Percentiles rank a stretch among this genome's conserved stretches.
phyloP scores from a whole-genome alignment of 805 yeast genomes.

The Metschnikowia santaceciliae region DNA sequence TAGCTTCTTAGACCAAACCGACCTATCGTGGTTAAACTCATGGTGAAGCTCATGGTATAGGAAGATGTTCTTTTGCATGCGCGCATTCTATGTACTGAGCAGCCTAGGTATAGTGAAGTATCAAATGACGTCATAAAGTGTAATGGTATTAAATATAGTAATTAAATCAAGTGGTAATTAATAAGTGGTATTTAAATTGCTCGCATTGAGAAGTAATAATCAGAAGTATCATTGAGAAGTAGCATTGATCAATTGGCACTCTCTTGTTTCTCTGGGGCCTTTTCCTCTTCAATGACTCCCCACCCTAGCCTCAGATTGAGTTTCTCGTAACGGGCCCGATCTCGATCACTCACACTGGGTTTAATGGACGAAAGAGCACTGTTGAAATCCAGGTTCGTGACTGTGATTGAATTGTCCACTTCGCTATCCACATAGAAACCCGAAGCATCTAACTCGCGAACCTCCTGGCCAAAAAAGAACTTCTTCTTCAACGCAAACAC shows the following conservation, averaged over 20 bases:
- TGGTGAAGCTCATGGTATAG: background rate
- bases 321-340: conserved; percentile 70
- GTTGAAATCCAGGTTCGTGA: conserved; percentile 63
- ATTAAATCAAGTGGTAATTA: too few species aligned
- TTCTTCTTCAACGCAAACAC: conserved; percentile 77
- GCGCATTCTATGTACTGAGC: background rate
- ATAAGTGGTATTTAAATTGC: too few species aligned
- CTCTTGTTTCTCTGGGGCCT: conserved; percentile 12
- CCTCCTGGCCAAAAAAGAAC: conserved; percentile 48
- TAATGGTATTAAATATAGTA: background rate
- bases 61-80: background rate
- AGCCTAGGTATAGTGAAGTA: too few species aligned
- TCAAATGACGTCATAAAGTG: too few species aligned
- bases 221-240: too few species aligned
- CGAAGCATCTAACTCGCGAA: conserved; percentile 35
- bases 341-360: conserved; percentile 88
- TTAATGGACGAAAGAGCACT: conserved; percentile 69
- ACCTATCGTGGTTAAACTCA: background rate
- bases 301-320: conserved; percentile 74
- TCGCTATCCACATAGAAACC: conserved; percentile 33
- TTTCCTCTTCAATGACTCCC: conserved; percentile 43
- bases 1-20: background rate
- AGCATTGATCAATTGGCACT: background rate
- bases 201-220: too few species aligned
- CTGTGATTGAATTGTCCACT: conserved; percentile 42